Base-by-base conservation (phyloP, 345 rosid genomes). In the Draba incana region DNA sequence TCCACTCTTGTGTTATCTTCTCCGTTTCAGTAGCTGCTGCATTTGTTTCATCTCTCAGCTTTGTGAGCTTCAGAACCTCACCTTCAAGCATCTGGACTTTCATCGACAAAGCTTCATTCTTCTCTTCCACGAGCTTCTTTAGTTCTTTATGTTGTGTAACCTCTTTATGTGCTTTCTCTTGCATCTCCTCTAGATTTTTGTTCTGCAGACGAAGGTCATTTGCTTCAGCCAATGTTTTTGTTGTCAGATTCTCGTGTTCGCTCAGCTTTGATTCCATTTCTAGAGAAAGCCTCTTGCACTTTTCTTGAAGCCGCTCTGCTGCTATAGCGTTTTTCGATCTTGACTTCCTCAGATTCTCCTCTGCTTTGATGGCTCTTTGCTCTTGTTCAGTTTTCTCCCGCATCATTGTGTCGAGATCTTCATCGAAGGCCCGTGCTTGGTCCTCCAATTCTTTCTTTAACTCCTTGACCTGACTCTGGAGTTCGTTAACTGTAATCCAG, bases 281-380 rank as follows among this genome's bases (percentile, higher is more conserved):
- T 60, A 78, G 64, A 8, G 96, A 85, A 49, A 89, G 81, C 82
- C 75, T 88, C 63, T 80, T 86, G 74, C 93, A 80, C 76, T 92
- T 92, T 37, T 92, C 93, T 70, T 92, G 99, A 60, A 92, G 92
- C 62, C 80, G 77, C 84, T 89, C 98, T 24, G 93, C 99, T 60
- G 87, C 73, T 47, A 75, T 77, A 30, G 90, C 83, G 64, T 87
- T 94, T 33, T 85, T 89, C 97, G 84, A 86, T 75, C 92, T 87
- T 5, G 86, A 81, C 54, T 83, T 81, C 76, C 87, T 76, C 77
- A 89, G 77, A 61, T 84, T 82, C 73, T 92, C 99, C 81, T 94
- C 99, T 49, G 99, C 92, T 62, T 56, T 64, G 71, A 89, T 92
- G 57, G 98, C 97, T 76, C 92, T 88, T 58, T 92, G 89, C 79